phyloP scores from a whole-genome alignment of 2,329 filamentous ascomycete genomes.

The Fusarium sp. region DNA sequence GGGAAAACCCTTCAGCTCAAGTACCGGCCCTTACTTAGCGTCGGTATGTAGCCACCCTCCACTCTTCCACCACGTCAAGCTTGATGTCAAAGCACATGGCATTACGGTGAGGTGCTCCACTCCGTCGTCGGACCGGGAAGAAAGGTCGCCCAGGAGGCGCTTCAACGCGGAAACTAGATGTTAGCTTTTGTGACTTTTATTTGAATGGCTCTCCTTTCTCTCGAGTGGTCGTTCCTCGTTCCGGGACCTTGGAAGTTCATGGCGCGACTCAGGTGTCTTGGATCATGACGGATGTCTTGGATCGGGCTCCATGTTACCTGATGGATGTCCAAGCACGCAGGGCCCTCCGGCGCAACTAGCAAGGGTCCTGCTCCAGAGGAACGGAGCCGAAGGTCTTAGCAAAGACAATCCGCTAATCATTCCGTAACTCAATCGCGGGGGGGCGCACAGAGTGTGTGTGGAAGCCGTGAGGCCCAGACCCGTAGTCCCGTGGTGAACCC shows the following conservation, averaged over 20 bases:
- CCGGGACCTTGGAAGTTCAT: constrained; percentile 1
- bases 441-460: neutral
- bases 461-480: neutral
- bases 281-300: neutral
- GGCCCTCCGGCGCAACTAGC: neutral
- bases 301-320: neutral
- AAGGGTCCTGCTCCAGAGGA: constrained; percentile 13
- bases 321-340: neutral
- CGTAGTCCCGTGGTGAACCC: neutral
- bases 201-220: neutral
- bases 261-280: neutral
- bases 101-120: constrained; percentile 6
- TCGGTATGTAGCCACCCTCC: constrained; percentile 14
- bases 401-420: constrained; percentile 6
- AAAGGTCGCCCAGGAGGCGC: neutral
- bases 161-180: constrained; percentile 2
- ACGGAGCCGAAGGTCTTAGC: constrained; percentile 19
- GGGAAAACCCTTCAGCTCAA: neutral
- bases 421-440: constrained; percentile 7
- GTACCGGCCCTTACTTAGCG: constrained; percentile 13
- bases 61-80: neutral
- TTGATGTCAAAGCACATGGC: neutral
- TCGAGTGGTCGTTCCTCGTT: neutral
- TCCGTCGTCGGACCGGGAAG: neutral
- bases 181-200: neutral